Conservation (phyloP, 192 early-diverging fungal species). For the Coemansia umbellata region DNA sequence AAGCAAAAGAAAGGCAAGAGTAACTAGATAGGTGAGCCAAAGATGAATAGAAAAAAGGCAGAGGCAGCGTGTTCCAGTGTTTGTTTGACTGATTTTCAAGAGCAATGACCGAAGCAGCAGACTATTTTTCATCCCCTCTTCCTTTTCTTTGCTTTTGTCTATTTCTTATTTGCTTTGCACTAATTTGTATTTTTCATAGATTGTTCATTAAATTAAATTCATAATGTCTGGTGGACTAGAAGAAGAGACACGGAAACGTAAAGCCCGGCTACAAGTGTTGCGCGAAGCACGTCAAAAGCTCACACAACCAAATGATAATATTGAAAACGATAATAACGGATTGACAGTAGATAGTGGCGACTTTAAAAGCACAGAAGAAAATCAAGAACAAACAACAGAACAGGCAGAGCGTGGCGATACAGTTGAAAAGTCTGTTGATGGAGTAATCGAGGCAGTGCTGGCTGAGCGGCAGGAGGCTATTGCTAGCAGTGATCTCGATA, state of each 20-base stretch:
- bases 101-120: no score
- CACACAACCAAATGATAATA: no score
- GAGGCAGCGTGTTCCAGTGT: no score
- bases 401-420: conserved; percentile 15
- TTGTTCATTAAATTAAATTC: no score
- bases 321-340: no score
- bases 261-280: conserved; percentile 63
- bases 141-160: background rate
- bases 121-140: background rate
- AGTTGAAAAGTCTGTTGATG: conserved; percentile 4
- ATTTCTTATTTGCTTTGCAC: background rate
- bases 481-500: conserved; percentile 50
- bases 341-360: no score
- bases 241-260: conserved; percentile 59
- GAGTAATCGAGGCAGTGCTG: conserved; percentile 17
- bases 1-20: no score
- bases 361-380: no score
- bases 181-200: no score
- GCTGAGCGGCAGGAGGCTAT: conserved; percentile 1
- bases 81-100: no score
- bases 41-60: no score
- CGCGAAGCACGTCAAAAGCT: conserved; percentile 31
- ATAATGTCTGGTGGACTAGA: conserved; percentile 46
- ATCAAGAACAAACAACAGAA: conserved; percentile 3
- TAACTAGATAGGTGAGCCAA: no score